Evolutionary conservation across 768 basidiomycete species (phyloP), one percentile per base, ranked within the genome.

Genomic region (Naganishia antarctica): DNA sequence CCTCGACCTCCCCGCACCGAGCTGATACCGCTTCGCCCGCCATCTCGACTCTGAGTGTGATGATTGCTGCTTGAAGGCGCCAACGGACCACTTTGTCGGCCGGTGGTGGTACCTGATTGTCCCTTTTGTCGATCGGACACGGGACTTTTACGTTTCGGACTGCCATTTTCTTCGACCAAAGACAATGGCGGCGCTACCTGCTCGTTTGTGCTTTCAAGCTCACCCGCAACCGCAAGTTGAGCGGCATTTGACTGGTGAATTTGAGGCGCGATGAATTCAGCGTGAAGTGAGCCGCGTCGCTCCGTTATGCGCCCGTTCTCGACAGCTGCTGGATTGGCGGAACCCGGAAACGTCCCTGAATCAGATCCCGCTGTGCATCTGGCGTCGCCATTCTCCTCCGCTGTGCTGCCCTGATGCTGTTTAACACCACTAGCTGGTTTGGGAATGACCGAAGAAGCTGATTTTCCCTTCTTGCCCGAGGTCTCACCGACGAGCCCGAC

Each of bases 391-490:
- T 25, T 37, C 12, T 57, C 53, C 23, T 57, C 37, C 21, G 21
- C n/a, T 18, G 21, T 23, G n/a, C 18, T 32, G 9, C 46, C 44
- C 18, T 58, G 51, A 18, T 12, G 11, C 26, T 23, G 5, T 41
- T 43, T 49, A n/a, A n/a, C 28, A 9, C 1, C 18, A 3, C 31
- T 49, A 18, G 44, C 44, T 46, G 63, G 21, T n/a, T 37, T 41
- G 9, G 26, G 16, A 11, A 23, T 31, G 28, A 3, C 57, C 1
- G 59, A 18, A 5, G 40, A 8, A 34, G 21, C 21, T 5, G 31
- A 50, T 31, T 59, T 64, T 23, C 25, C 53, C 43, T 59, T 64
- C 57, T 64, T 64, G 21, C 31, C 21, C 15, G 9, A 4, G 23
- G 0, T 34, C 1, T 62, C 44, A 9, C 29, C 61, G 5, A 28